Conservation (phyloP, 2,329 filamentous ascomycete genomes). For the Hypomyces perniciosus region DNA sequence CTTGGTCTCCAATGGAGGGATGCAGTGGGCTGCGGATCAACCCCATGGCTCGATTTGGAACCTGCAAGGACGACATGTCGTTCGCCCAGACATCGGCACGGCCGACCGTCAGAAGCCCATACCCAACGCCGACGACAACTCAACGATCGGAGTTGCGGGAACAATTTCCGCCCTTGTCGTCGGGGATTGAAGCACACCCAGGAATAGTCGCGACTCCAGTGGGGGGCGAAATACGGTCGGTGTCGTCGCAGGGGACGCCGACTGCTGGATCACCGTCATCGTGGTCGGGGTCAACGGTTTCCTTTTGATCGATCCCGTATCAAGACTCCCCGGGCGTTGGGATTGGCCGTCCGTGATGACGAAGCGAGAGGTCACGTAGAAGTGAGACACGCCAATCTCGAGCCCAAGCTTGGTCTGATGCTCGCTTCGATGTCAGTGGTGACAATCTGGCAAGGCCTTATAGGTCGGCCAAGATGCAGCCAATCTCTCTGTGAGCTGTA, state of each 20-base stretch:
- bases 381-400: neutral
- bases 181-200: neutral
- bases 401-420: neutral
- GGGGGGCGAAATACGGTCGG: slow-evolving; percentile 1
- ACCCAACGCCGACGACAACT: slow-evolving; percentile 6
- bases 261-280: slow-evolving; percentile 2
- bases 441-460: neutral
- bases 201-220: neutral
- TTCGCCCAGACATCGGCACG: neutral
- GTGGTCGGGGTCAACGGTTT: slow-evolving; percentile 9
- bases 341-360: neutral
- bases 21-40: slow-evolving; percentile 8
- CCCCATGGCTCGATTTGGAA: slow-evolving; percentile 2
- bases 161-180: neutral
- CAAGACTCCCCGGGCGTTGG: too few species aligned
- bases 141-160: slow-evolving; percentile 7
- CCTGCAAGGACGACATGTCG: slow-evolving; percentile 4
- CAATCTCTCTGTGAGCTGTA: neutral
- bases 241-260: neutral
- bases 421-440: neutral
- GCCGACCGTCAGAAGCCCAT: slow-evolving; percentile 1
- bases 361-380: neutral
- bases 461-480: neutral
- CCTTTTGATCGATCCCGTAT: neutral
- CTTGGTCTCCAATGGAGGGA: slow-evolving; percentile 12